A percentile compares a stretch with the other conserved stretches of the same genome.
These are phyloP conservation scores for Xylariaceae sp. DNA, from an alignment of 2,329 filamentous ascomycete genomes.

Conservation along the genomic window DNA sequence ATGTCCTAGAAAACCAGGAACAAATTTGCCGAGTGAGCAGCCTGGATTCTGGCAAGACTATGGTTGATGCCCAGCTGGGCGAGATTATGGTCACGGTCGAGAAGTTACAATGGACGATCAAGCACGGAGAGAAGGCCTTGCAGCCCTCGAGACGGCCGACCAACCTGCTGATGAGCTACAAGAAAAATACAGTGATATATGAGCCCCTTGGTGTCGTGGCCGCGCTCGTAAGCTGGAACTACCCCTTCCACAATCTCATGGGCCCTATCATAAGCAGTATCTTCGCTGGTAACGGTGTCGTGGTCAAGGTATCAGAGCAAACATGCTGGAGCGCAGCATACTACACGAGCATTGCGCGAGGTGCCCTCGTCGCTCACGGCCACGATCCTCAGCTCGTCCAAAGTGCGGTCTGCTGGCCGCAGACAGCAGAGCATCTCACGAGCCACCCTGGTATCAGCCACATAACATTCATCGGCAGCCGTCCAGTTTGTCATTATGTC, in stretches of 20 bases:
- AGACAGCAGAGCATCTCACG: slow-evolving; percentile 75
- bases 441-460: slow-evolving; percentile 81
- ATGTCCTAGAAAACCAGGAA: slow-evolving; percentile 85
- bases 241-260: slow-evolving; percentile 91
- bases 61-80: slow-evolving; percentile 88
- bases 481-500: slow-evolving; percentile 81
- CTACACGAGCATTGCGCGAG: slow-evolving; percentile 74
- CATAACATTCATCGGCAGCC: slow-evolving; percentile 93
- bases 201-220: slow-evolving; percentile 91
- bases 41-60: slow-evolving; percentile 92
- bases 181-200: slow-evolving; percentile 84
- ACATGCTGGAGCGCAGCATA: slow-evolving; percentile 89
- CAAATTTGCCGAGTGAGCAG: slow-evolving; percentile 81
- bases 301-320: slow-evolving; percentile 93
- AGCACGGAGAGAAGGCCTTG: slow-evolving; percentile 81
- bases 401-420: slow-evolving; percentile 81
- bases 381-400: slow-evolving; percentile 80
- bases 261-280: slow-evolving; percentile 86
- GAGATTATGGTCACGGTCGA: slow-evolving; percentile 93
- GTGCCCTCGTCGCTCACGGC: slow-evolving; percentile 76
- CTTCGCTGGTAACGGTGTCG: slow-evolving; percentile 85
- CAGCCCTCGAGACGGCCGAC: slow-evolving; percentile 70
- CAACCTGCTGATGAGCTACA: slow-evolving; percentile 92
- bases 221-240: slow-evolving; percentile 96
- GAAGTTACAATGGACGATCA: slow-evolving; percentile 91